Evolutionary conservation across 2,329 filamentous ascomycete genomes (phyloP).

Genomic region (Emergomyces orientalis): DNA sequence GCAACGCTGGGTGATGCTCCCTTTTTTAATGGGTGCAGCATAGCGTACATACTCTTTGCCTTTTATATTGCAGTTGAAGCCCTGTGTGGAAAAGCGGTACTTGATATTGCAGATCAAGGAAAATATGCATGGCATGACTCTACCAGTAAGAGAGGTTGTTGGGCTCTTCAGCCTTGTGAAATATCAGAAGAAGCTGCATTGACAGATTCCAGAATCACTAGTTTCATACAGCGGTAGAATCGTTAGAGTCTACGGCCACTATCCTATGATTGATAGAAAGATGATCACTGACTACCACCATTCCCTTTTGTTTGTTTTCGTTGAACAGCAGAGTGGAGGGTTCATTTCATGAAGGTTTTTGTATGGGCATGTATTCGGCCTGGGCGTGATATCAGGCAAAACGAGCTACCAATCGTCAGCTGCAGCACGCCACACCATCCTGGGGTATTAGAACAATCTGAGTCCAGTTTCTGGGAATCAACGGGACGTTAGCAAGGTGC

Average conservation of each 20-base stretch:
- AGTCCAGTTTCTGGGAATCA: no score
- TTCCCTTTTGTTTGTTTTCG: no score
- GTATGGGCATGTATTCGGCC: no score
- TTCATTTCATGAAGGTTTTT: no score
- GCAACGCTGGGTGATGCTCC: slow-evolving; percentile 8
- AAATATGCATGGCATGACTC: slow-evolving; percentile 22
- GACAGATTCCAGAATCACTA: background rate
- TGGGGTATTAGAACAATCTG: no score
- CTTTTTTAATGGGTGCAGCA: background rate
- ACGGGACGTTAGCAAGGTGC: no score
- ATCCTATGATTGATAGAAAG: background rate
- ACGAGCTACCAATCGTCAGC: no score
- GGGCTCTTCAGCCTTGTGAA: slow-evolving; percentile 21
- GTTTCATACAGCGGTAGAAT: background rate
- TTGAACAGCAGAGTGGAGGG: no score
- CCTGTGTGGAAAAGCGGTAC: slow-evolving; percentile 18
- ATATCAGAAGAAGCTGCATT: slow-evolving; percentile 9
- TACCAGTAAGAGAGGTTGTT: slow-evolving; percentile 27
- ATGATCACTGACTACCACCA: no score
- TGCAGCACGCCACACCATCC: no score
- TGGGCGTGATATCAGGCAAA: no score
- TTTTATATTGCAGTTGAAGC: slow-evolving; percentile 21
- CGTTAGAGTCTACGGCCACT: background rate
- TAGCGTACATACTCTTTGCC: slow-evolving; percentile 21
- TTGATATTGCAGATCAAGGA: slow-evolving; percentile 24